Evolutionary conservation across 176 grass and related monocot species (phyloP).

Genomic region (Aegilops speltoides): DNA sequence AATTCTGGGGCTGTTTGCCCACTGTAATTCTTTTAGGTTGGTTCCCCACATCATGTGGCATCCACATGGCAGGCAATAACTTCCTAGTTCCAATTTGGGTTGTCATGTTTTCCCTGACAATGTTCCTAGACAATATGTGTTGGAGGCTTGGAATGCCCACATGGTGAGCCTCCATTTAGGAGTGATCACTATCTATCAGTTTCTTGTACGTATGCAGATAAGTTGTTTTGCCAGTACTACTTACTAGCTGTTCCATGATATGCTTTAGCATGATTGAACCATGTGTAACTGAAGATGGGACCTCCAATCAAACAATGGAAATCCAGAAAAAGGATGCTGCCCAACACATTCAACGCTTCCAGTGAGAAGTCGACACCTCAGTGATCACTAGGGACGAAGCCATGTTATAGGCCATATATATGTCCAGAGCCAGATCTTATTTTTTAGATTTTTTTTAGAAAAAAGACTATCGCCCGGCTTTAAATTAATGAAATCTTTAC

Average conservation of each 20-base stretch:
- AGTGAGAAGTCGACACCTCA: neutral
- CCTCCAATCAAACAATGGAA: neutral
- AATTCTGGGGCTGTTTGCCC: neutral
- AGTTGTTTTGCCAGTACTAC: neutral
- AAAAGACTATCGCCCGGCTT: too few relatives aligned
- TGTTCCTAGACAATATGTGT: constrained; percentile 35
- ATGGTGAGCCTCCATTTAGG: constrained; percentile 44
- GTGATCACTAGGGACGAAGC: neutral
- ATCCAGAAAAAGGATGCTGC: neutral
- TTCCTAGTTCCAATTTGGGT: constrained; percentile 39
- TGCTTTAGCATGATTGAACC: constrained; percentile 27
- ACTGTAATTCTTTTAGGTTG: constrained; percentile 7
- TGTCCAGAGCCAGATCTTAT: neutral
- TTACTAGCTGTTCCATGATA: neutral
- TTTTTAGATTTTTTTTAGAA: neutral
- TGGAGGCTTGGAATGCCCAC: constrained; percentile 36
- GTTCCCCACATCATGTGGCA: constrained; percentile 48
- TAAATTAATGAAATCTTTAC: too few relatives aligned
- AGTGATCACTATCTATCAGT: neutral
- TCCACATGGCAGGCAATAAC: constrained; percentile 50
- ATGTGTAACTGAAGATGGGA: constrained; percentile 7
- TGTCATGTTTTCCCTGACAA: constrained; percentile 36
- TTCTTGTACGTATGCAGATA: neutral
- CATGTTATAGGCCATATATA: neutral
- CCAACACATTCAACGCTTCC: neutral